Evolutionary conservation across 2,329 filamentous ascomycete species (phyloP).

Genomic region (Clarireedia paspali): DNA sequence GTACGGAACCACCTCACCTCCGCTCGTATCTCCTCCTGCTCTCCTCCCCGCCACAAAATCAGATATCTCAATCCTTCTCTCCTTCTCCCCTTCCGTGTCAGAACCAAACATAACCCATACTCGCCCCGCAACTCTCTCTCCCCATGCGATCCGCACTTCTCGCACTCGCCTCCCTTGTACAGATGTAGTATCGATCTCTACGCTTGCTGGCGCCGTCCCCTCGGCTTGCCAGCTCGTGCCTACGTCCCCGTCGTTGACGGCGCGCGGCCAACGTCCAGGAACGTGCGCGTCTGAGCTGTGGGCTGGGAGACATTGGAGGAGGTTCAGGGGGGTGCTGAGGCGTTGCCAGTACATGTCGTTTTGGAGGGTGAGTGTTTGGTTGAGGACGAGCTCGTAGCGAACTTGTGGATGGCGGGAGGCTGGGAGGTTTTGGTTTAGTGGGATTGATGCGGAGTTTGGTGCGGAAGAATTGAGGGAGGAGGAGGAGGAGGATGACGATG

Average conservation of each 20-base stretch:
- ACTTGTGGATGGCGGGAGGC: conserved; percentile 29
- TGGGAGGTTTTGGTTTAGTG: conserved; percentile 39
- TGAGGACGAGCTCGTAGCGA: conserved; percentile 34
- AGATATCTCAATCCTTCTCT: background rate
- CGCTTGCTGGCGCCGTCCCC: background rate
- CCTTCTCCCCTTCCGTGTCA: no score
- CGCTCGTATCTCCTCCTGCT: background rate
- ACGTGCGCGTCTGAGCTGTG: conserved; percentile 36
- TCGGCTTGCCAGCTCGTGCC: conserved; percentile 58
- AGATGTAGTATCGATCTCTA: background rate
- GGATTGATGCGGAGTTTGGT: conserved; percentile 26
- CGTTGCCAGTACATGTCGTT: conserved; percentile 47
- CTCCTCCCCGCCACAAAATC: background rate
- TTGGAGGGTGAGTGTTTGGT: conserved; percentile 40
- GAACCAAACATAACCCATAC: background rate
- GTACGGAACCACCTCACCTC: conserved; percentile 7
- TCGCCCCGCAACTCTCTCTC: background rate
- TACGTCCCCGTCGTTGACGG: conserved; percentile 54
- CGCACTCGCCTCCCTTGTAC: background rate
- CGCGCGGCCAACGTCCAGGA: conserved; percentile 57
- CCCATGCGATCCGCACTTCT: background rate
- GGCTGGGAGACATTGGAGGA: conserved; percentile 50
- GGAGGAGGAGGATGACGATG: conserved; percentile 30
- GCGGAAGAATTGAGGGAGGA: conserved; percentile 11
- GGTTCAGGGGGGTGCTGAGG: conserved; percentile 43